Evolutionary conservation across 2,329 filamentous ascomycete genomes (phyloP), one percentile per base, ranked within the genome.

Genomic region (Cladophialophora yegresii): DNA sequence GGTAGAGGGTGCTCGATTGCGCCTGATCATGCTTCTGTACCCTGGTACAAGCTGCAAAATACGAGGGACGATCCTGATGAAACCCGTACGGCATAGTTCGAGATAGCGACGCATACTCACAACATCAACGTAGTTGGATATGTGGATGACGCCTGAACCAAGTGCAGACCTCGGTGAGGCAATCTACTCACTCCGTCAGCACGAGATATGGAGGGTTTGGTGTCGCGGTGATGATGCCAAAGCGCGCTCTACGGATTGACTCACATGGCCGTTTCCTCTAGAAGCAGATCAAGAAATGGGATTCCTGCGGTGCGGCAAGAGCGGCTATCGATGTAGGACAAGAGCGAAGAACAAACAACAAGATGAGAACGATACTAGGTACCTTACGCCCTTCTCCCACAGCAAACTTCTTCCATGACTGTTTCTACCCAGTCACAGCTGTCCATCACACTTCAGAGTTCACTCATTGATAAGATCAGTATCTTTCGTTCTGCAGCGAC

Each of bases 281-380:
- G 36, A 20, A n/a, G 16, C 10, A 43, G 36, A 20, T 28, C 26
- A 43, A 43, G 6, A 43, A 16, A 43, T 43, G 36, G 13, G n/a
- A 20, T n/a, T 43, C n/a, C 36, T n/a, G 36, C 2, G 36, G 36
- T 43, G 36, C 36, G 36, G 36, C 36, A 43, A 43, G 36, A 50
- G 22, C 16, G 45, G 56, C 20, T 28, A 43, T 43, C 13, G 28
- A 30, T 54, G 50, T 54, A 33, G 49, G 58, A 61, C 58, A 61
- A 47, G n/a, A 28, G 16, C 33, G 30, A 26, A 61, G 58, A 16
- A 16, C 58, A 61, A 61, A 61, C 58, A 61, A 61, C 47, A 43
- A 40, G 36, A 16, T 43, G 36, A 43, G 36, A 43, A 43, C 5
- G 5, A 20, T 20, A 7, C 36, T n/a, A n/a, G n/a, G n/a, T n/a